phyloP scores from a whole-genome alignment of 495 filamentous ascomycete species.

The Neurospora pannonica region DNA sequence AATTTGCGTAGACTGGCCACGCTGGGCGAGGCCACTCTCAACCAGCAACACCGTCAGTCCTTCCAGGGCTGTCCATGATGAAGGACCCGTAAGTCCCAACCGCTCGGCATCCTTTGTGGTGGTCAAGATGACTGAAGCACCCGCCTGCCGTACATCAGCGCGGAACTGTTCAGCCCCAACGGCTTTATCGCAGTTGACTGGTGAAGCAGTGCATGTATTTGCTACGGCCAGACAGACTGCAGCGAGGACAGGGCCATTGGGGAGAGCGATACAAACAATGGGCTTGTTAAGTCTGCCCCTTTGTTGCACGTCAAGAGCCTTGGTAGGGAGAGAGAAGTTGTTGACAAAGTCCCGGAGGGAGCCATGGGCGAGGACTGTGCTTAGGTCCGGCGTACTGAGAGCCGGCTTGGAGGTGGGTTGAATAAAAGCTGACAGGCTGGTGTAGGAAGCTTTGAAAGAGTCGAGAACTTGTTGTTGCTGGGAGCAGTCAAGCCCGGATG shows the following conservation, averaged over 20 bases:
- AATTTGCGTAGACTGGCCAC: not conserved
- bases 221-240: slow-evolving; percentile 20
- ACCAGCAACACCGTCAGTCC: not conserved
- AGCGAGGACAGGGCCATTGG: slow-evolving; percentile 27
- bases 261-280: slow-evolving; percentile 23
- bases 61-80: not conserved
- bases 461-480: not conserved
- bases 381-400: not conserved
- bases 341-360: not conserved
- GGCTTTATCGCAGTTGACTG: slow-evolving; percentile 16
- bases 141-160: slow-evolving; percentile 14
- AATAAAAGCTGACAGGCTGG: not conserved
- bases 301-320: not conserved
- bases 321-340: not conserved
- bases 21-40: not conserved
- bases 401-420: not conserved
- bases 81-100: not conserved
- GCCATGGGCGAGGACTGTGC: not conserved
- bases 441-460: not conserved
- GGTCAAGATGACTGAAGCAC: slow-evolving; percentile 9
- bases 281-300: slow-evolving; percentile 11
- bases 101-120: slow-evolving; percentile 4
- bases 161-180: slow-evolving; percentile 16
- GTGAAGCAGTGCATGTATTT: slow-evolving; percentile 24
- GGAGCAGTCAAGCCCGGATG: not conserved